These are phyloP conservation scores for Penicillium sp. DNA, from an alignment of 2,329 filamentous ascomycete species.

Conservation along the genomic window DNA sequence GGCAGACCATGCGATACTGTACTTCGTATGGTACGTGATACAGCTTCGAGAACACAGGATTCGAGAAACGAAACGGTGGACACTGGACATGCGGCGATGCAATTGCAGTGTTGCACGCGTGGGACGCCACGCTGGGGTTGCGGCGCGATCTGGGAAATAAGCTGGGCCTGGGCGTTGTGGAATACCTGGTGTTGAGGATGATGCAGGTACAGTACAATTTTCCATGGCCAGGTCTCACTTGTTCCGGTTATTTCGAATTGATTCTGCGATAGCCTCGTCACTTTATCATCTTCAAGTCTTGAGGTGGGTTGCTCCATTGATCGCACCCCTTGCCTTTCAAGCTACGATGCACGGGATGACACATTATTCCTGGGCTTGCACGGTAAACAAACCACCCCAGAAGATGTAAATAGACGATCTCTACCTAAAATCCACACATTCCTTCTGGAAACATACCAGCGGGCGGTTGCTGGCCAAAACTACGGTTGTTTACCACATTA, in stretches of 20 bases:
- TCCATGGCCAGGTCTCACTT: not conserved
- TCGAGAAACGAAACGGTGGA: too few relatives aligned
- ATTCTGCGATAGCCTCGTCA: not conserved
- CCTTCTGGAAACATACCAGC: slow-evolving; percentile 17
- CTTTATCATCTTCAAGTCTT: not conserved
- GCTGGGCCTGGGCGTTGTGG: not conserved
- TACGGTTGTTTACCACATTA: slow-evolving; percentile 2
- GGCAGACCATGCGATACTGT: not conserved
- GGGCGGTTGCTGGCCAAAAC: slow-evolving; percentile 15
- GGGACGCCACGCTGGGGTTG: not conserved
- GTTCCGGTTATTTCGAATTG: not conserved
- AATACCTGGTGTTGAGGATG: not conserved
- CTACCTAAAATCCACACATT: slow-evolving; percentile 5
- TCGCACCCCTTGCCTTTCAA: slow-evolving; percentile 1
- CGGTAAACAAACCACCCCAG: slow-evolving; percentile 7
- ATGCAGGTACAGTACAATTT: too few relatives aligned
- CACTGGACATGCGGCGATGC: too few relatives aligned
- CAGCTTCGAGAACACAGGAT: not conserved
- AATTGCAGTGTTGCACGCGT: not conserved
- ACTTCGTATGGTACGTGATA: not conserved
- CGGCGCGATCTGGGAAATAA: not conserved
- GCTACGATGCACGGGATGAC: slow-evolving; percentile 10
- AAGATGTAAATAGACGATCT: slow-evolving; percentile 12
- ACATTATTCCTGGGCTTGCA: slow-evolving; percentile 12
- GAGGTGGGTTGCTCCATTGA: not conserved